Evolutionary conservation across 2,329 filamentous ascomycete genomes (phyloP), one percentile per base, ranked within the genome.

Genomic region (Huntiella abstrusa): DNA sequence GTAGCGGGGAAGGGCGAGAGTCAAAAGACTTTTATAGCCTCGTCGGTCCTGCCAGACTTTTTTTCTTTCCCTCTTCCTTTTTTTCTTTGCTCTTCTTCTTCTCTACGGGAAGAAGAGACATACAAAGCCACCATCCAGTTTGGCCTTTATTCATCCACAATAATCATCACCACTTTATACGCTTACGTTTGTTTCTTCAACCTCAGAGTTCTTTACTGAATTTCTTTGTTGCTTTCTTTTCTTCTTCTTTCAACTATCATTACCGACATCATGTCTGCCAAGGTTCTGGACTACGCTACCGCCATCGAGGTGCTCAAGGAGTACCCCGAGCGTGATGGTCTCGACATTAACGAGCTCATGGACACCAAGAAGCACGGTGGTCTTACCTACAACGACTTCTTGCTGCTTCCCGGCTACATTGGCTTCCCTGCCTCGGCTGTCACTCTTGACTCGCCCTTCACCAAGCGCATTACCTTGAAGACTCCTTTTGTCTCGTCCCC

Each of bases 351-450:
- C 59, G 79, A 85, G 53, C 73, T 98, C 56, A 77, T 96, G 62
- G 83, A 98, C 68, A 87, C 88, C 54, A 81, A 82, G 68, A 81
- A 80, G 64, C 83, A 87, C 59, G 91, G 91, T 52, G 91, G 91
- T 58, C 72, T 98, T 59, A 96, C 88, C 50, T 98, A 95, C 74
- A 98, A 98, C 65, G 91, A 98, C 66, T 98, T 98, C 70, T 77
- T 98, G 52, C 68, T 98, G 57, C 74, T 98, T 52, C 91, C 91
- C 49, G 92, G 92, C 61, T 94, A 95, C 69, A 95, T 98, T 67
- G 91, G 88, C 64, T 98, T 98, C 66, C 77, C 91, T 53, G 91
- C 92, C 57, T 85, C 83, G 44, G 82, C 83, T 53, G 91, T 96
- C 54, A 67, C 67, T 42, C 79, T 98, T 51, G 91, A 96, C 56